Percentiles rank a stretch among this genome's conserved stretches.
These are phyloP conservation scores for Boletus speciosus DNA, from an alignment of 768 basidiomycete species.

Conservation along the genomic window DNA sequence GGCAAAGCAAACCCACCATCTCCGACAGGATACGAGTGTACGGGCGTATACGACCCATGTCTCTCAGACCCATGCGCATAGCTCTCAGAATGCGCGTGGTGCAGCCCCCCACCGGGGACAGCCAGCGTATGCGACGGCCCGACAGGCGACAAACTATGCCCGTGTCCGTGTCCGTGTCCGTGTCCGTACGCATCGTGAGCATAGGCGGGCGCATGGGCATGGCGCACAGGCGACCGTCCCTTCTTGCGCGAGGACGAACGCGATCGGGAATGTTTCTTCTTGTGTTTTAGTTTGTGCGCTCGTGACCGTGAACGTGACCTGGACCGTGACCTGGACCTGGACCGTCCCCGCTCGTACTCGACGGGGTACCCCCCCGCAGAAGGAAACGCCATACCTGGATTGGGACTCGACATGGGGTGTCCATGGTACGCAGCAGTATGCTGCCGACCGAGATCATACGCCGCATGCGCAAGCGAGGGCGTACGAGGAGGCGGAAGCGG, in stretches of 20 bases:
- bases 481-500: not conserved
- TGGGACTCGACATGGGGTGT: not conserved
- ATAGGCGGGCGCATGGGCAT: no score
- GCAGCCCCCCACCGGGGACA: not conserved
- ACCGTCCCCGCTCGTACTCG: not conserved
- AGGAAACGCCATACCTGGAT: not conserved
- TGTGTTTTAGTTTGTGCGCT: not conserved
- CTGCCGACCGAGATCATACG: not conserved
- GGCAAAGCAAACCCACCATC: not conserved
- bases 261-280: not conserved
- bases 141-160: not conserved
- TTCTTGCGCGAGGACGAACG: conserved; percentile 1
- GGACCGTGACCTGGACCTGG: not conserved
- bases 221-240: not conserved
- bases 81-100: not conserved
- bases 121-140: not conserved
- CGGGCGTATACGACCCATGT: conserved; percentile 2
- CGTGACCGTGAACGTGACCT: not conserved
- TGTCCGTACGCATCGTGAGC: no score
- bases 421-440: not conserved
- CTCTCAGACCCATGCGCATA: not conserved
- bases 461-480: not conserved
- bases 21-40: conserved; percentile 6
- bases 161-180: not conserved
- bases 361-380: not conserved